Percentiles rank a stretch among this genome's conserved stretches.
Evolutionary conservation across 1,139 yeast genomes (phyloP).

Genomic region (Maudiozyma humilis): DNA sequence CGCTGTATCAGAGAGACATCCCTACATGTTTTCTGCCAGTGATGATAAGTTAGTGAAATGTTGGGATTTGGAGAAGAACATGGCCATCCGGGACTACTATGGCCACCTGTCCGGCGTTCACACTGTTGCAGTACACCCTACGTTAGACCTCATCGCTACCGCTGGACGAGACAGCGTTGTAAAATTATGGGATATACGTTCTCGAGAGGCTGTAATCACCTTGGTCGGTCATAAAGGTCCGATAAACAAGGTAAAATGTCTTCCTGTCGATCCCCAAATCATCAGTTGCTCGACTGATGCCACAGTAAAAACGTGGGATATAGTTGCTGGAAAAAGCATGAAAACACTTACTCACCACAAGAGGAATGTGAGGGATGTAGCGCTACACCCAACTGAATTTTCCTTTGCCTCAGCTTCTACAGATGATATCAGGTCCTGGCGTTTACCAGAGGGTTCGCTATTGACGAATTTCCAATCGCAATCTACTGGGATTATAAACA

Average conservation of each 20-base stretch:
- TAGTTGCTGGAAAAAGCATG: constrained; percentile 51
- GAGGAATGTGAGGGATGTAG: constrained; percentile 69
- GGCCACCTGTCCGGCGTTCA: constrained; percentile 92
- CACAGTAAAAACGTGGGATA: constrained; percentile 82
- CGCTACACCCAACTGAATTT: constrained; percentile 60
- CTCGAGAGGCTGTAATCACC: constrained; percentile 66
- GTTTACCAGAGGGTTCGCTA: constrained; percentile 67
- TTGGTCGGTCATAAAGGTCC: constrained; percentile 77
- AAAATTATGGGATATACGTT: constrained; percentile 88
- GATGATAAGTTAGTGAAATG: constrained; percentile 93
- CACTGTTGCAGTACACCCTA: constrained; percentile 77
- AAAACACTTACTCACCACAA: constrained; percentile 74
- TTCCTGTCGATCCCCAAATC: constrained; percentile 75
- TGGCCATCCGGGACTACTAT: constrained; percentile 76
- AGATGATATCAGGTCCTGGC: constrained; percentile 79
- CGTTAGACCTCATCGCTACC: constrained; percentile 73
- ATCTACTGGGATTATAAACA: constrained; percentile 53
- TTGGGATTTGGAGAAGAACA: constrained; percentile 90
- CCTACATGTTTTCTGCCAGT: constrained; percentile 84
- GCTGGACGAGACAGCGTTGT: constrained; percentile 88
- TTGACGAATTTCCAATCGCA: constrained; percentile 46
- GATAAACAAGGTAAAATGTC: constrained; percentile 59
- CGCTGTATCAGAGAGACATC: constrained; percentile 63
- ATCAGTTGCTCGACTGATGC: constrained; percentile 78
- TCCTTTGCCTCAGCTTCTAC: constrained; percentile 77